Base-by-base conservation (phyloP, 2,329 filamentous ascomycete species). In the Hansfordia pulvinata region DNA sequence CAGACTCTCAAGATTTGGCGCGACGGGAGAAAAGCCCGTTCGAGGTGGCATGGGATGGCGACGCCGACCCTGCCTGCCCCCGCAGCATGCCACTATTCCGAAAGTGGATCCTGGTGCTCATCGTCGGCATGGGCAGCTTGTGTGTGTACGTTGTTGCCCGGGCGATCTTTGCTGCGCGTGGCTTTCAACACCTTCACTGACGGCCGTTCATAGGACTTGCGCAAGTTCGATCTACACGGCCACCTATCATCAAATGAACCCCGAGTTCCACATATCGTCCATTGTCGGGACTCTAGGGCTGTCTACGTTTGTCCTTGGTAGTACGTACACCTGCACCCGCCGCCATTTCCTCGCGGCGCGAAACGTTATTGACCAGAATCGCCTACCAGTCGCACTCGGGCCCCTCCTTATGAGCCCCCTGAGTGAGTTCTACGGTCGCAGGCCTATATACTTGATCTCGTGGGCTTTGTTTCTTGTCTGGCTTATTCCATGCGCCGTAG, bases 161-260 rank as follows among this genome's bases (percentile, higher is more conserved):
- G 15, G 24, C 17, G 5, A 19, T 5, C 4, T n/a, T n/a, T n/a
- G n/a, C n/a, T n/a, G n/a, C n/a, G n/a, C n/a, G 19, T 31, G 25
- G 6, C 37, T 36, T 12, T 36, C 21, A 28, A 17, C 19, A 30
- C 24, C 27, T 25, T 28, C 26, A 19, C 30, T 27, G 30, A 33
- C 16, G 25, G 8, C 17, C 22, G 23, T 15, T 12, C 23, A 28
- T 29, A 85, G 79, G 28, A 93, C 85, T 7, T 84, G 77, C 46
- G 72, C 81, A 2, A 86, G 79, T 25, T 90, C 84, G n/a, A 73
- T 93, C 40, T 93, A 94, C 52, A 88, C 84, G 1, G 71, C 72
- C 9, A 90, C 81, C 0, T 94, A 93, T 49, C 46, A 43, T 11
- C 79, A 90, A 50, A 71, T 93, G 52, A 71, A 76, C 35, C 54